These are phyloP conservation scores for Typha latifolia DNA, from an alignment of 176 grass and related monocot species.

Conservation along the genomic window DNA sequence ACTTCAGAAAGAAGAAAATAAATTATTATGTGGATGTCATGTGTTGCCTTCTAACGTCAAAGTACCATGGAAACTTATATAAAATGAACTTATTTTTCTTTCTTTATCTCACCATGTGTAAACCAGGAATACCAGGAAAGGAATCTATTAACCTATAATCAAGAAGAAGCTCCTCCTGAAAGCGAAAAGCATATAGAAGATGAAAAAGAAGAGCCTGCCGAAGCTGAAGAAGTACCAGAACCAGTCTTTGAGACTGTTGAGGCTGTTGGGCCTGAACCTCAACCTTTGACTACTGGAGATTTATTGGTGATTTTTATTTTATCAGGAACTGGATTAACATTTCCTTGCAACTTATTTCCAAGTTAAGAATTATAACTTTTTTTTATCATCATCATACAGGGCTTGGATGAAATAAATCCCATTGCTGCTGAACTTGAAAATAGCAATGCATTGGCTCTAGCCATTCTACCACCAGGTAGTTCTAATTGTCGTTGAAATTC, in stretches of 20 bases:
- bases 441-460: constrained; percentile 77
- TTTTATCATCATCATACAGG: constrained; percentile 29
- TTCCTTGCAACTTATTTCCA: background rate
- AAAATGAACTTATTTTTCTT: background rate
- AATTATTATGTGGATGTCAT: background rate
- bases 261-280: constrained; percentile 26
- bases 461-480: constrained; percentile 72
- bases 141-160: constrained; percentile 44
- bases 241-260: constrained; percentile 18
- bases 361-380: constrained; percentile 2
- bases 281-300: constrained; percentile 34
- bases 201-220: constrained; percentile 34
- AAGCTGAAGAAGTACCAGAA: constrained; percentile 33
- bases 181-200: constrained; percentile 23
- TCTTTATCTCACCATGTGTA: background rate
- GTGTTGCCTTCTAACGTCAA: background rate
- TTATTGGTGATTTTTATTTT: constrained; percentile 47
- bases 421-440: constrained; percentile 61
- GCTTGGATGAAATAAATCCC: constrained; percentile 81
- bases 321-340: background rate
- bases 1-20: background rate
- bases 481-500: background rate
- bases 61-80: background rate
- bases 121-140: constrained; percentile 58
- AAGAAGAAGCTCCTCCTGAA: constrained; percentile 47